phyloP scores from a whole-genome alignment of 306 rosid genomes.

The Inga leiocalycina region DNA sequence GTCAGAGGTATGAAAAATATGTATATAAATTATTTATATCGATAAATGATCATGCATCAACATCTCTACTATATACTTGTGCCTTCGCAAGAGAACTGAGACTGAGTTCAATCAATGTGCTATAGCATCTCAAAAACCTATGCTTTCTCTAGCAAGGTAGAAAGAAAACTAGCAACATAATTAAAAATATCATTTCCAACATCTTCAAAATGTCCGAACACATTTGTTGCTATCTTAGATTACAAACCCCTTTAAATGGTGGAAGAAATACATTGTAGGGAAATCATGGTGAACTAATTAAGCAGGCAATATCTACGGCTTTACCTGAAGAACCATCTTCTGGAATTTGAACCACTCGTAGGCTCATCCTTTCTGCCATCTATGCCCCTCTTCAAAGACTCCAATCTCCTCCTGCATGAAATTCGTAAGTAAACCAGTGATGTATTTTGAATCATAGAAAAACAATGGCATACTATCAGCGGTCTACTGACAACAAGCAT shows the following conservation, averaged over 20 bases:
- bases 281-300: not conserved
- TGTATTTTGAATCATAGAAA: conserved; percentile 12
- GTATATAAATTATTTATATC: not conserved
- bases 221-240: not conserved
- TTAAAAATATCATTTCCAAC: not conserved
- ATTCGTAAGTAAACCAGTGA: conserved; percentile 23
- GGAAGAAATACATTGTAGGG: not conserved
- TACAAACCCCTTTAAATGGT: not conserved
- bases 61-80: not conserved
- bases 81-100: not conserved
- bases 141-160: not conserved
- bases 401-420: conserved; percentile 73
- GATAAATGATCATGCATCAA: not conserved
- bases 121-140: not conserved
- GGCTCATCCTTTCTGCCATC: conserved; percentile 49
- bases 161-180: not conserved
- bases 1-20: not conserved
- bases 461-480: not conserved
- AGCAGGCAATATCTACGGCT: not conserved
- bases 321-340: conserved; percentile 52
- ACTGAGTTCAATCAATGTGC: not conserved
- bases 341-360: conserved; percentile 30
- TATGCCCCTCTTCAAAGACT: conserved; percentile 76
- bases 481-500: conserved; percentile 11
- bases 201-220: not conserved